phyloP scores from a whole-genome alignment of 345 rosid species.

The Citrus mangshanensis region DNA sequence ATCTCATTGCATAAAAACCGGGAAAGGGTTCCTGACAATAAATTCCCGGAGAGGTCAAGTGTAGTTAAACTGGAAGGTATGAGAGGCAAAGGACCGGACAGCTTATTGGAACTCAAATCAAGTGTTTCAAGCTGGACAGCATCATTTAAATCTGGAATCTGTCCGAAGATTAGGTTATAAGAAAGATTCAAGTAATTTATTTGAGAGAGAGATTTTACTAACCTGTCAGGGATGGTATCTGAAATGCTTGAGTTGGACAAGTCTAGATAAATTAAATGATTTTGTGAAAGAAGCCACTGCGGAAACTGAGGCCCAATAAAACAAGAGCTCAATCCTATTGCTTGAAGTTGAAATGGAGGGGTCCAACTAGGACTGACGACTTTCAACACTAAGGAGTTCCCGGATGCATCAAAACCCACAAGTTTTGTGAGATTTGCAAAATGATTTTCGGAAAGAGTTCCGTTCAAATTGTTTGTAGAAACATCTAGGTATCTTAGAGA shows the following conservation, averaged over 20 bases:
- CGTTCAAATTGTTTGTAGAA: background rate
- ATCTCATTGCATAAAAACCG: slow-evolving; percentile 20
- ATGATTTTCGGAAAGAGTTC: slow-evolving; percentile 13
- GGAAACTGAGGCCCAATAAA: slow-evolving; percentile 27
- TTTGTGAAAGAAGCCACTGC: slow-evolving; percentile 24
- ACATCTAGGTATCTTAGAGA: background rate
- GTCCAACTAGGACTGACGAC: slow-evolving; percentile 19
- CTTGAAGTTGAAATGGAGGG: slow-evolving; percentile 27
- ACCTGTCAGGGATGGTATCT: slow-evolving; percentile 23
- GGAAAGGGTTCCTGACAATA: background rate
- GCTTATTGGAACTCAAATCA: slow-evolving; percentile 21
- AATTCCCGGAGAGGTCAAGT: slow-evolving; percentile 14
- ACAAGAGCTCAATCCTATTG: slow-evolving; percentile 18
- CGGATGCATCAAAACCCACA: slow-evolving; percentile 1
- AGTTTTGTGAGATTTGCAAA: slow-evolving; percentile 28
- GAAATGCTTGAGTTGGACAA: slow-evolving; percentile 19
- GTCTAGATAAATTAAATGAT: slow-evolving; percentile 5
- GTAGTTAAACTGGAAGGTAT: background rate
- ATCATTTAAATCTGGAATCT: slow-evolving; percentile 16
- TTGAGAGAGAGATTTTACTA: slow-evolving; percentile 15
- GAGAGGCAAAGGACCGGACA: slow-evolving; percentile 16
- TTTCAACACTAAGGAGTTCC: slow-evolving; percentile 13
- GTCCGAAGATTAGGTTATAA: slow-evolving; percentile 24
- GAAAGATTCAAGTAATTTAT: slow-evolving; percentile 20
- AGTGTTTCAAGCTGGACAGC: background rate